Evolutionary conservation across 148 eudicot species (phyloP), one percentile per base, ranked within the genome.

Genomic region (Simmondsia chinensis): DNA sequence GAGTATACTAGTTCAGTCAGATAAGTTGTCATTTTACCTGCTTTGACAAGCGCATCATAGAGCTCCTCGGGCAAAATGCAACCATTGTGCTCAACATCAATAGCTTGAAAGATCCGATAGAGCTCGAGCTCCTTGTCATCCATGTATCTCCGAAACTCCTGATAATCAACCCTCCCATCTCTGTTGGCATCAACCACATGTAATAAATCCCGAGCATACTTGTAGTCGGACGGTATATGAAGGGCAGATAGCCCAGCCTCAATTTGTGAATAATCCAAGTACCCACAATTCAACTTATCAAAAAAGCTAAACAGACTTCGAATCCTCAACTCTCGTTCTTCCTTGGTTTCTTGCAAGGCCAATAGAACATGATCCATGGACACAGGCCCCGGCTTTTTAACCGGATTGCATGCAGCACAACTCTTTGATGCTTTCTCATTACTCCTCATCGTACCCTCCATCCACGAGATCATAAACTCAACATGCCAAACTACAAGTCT

Each of bases 71-170:
- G 94, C 77, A 77, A 63, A 56, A 91, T 91, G 48, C 94, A 91
- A 4, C 99, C 99, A 56, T 70, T 91, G 26, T 91, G 99, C 51
- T 85, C 88, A n/a, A 91, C 95, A 73, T 85, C 99, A 68, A 91
- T 91, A 1, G 83, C 89, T 43, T 85, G 94, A 48, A 91, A 91
- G 73, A 91, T 79, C 34, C 79, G 65, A 72, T 91, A 91, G 41
- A 91, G 66, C 50, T 91, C 97, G 4, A 91, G 83, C 73, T 91
- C 97, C 76, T 91, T 85, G 56, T 68, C 88, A 72, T 91, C 94
- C 97, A 91, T 91, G 63, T 91, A 91, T 71, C 71, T 68, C 52
- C 93, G 70, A 46, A 91, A 91, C 59, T 91, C 97, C 38, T 43
- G 65, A 50, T 79, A 91, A 85, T 82, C 85, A 20, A 89, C 93